Evolutionary conservation across 2,329 filamentous ascomycete species (phyloP).

Genomic region (Fusarium sp.): DNA sequence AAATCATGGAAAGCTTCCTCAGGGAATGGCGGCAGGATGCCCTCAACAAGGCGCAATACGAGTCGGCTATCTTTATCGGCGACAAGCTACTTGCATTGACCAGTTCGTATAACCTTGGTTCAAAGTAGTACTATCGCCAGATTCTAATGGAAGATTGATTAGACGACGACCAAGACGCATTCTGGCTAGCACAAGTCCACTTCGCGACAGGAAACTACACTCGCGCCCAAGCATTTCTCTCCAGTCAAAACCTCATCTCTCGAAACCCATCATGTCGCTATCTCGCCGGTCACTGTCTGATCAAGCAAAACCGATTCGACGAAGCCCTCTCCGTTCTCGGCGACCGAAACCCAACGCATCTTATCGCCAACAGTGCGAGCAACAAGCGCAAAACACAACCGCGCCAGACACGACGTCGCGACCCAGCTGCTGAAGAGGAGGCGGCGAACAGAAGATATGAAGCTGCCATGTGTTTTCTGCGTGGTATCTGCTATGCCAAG

Average conservation of each 20-base stretch:
- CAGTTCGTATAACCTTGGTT: slow-evolving; percentile 65
- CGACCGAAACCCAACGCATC: slow-evolving; percentile 91
- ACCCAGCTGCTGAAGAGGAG: slow-evolving; percentile 68
- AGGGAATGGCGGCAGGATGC: slow-evolving; percentile 96
- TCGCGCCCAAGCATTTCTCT: slow-evolving; percentile 86
- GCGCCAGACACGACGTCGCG: slow-evolving; percentile 49
- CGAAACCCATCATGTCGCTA: slow-evolving; percentile 91
- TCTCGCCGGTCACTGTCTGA: slow-evolving; percentile 90
- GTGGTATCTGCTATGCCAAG: slow-evolving; percentile 94
- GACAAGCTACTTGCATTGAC: slow-evolving; percentile 97
- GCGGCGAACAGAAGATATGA: slow-evolving; percentile 84
- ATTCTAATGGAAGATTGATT: slow-evolving; percentile 10
- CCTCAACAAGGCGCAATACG: slow-evolving; percentile 94
- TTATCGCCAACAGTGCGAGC: slow-evolving; percentile 70
- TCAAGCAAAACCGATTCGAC: slow-evolving; percentile 90
- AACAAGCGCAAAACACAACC: slow-evolving; percentile 54
- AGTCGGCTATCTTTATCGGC: slow-evolving; percentile 95
- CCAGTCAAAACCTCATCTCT: slow-evolving; percentile 82
- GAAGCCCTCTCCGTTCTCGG: slow-evolving; percentile 88
- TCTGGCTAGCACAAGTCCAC: slow-evolving; percentile 98
- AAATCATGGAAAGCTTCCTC: slow-evolving; percentile 87
- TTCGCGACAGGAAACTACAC: slow-evolving; percentile 96
- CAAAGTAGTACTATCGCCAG: background rate
- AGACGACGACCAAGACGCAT: slow-evolving; percentile 95
- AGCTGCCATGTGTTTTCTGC: slow-evolving; percentile 95